Conservation (phyloP, 306 rosid species). For the Hylodesmum podocarpum region DNA sequence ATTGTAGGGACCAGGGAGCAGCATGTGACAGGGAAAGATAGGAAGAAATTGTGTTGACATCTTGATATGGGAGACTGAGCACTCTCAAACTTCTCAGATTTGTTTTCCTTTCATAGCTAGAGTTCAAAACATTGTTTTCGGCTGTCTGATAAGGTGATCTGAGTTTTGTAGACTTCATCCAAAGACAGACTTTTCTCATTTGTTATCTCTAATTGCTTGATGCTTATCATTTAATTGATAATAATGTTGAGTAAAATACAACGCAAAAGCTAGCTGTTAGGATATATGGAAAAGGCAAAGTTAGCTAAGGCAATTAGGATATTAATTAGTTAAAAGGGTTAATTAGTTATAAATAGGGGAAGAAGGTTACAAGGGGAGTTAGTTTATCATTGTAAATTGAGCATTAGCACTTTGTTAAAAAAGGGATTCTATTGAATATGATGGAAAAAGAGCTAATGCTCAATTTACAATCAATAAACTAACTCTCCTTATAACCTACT, state of each 20-base stretch:
- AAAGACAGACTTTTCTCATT: neutral
- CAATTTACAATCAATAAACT: too few relatives aligned
- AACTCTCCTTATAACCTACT: too few relatives aligned
- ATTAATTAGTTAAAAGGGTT: too few relatives aligned
- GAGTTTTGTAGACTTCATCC: neutral
- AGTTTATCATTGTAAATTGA: too few relatives aligned
- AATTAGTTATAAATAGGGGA: too few relatives aligned
- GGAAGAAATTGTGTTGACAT: neutral
- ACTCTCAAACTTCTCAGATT: neutral
- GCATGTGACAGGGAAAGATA: neutral
- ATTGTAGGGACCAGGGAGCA: too few relatives aligned
- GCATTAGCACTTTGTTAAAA: too few relatives aligned
- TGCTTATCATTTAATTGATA: neutral
- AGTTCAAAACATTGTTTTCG: neutral
- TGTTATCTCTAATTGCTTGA: neutral
- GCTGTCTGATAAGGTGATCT: neutral
- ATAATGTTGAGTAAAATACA: neutral
- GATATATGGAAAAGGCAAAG: too few relatives aligned
- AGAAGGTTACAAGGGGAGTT: too few relatives aligned
- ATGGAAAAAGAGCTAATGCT: too few relatives aligned
- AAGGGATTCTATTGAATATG: too few relatives aligned
- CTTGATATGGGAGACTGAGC: neutral
- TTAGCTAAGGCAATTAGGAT: too few relatives aligned
- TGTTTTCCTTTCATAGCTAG: neutral
- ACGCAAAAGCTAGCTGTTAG: neutral